Percentiles rank a stretch among this genome's conserved stretches.
These are phyloP conservation scores for Pseudogymnoascus sp. DNA, from an alignment of 2,329 filamentous ascomycete genomes.

Conservation along the genomic window DNA sequence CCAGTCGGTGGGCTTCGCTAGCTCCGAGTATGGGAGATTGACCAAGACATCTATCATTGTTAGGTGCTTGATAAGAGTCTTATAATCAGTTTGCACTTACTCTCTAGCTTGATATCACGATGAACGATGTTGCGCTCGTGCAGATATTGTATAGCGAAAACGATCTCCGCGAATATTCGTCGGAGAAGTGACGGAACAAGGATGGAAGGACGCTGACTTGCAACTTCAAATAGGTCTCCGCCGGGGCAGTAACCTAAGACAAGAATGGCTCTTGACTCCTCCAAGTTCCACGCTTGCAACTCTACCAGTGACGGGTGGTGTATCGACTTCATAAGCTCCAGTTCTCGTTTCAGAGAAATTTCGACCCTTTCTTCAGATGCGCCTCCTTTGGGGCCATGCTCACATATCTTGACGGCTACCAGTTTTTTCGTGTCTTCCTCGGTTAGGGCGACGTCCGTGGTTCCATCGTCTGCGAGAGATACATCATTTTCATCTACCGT, in stretches of 20 bases:
- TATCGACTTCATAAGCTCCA: conserved; percentile 85
- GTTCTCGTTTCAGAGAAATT: conserved; percentile 85
- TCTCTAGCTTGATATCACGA: conserved; percentile 96
- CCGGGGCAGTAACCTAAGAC: conserved; percentile 89
- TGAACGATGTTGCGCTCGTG: conserved; percentile 85
- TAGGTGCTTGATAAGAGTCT: conserved; percentile 8
- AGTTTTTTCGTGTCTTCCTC: conserved; percentile 61
- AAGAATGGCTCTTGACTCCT: conserved; percentile 72
- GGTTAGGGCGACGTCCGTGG: conserved; percentile 23
- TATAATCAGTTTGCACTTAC: conserved; percentile 43
- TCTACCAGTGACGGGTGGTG: conserved; percentile 86
- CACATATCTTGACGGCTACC: conserved; percentile 91
- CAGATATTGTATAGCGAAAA: conserved; percentile 77
- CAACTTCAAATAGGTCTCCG: conserved; percentile 90
- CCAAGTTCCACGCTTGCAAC: conserved; percentile 84
- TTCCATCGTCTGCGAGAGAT: conserved; percentile 25
- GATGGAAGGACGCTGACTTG: conserved; percentile 61
- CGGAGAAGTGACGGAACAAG: conserved; percentile 64
- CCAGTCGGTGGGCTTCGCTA: conserved; percentile 62
- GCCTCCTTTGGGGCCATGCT: conserved; percentile 87
- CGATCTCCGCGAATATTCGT: conserved; percentile 82
- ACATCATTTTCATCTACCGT: conserved; percentile 31
- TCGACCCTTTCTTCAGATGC: conserved; percentile 90
- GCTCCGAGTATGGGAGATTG: conserved; percentile 64
- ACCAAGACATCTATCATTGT: conserved; percentile 69